Base-by-base conservation (phyloP, 805 yeast genomes). In the Wickerhamomyces xylosicus region DNA sequence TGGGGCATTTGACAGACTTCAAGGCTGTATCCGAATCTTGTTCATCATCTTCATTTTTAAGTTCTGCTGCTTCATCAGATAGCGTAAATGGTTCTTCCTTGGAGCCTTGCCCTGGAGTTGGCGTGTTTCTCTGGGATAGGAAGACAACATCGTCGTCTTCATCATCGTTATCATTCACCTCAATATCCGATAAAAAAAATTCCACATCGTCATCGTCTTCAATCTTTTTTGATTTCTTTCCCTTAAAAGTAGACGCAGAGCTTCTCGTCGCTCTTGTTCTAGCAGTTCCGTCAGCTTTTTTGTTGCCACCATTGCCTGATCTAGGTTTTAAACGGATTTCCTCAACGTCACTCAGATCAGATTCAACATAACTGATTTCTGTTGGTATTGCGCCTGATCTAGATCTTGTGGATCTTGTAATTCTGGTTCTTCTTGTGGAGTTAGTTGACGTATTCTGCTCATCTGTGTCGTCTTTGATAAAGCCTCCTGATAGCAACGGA, bases 11-110 rank as follows among this genome's bases (percentile, higher is more conserved):
- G 41, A 31, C 48, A 6, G 19, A 31, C 8, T 49, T 42, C 33
- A 63, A 38, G 3, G 68, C 64, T 2, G 42, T 39, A 31, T 53
- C 59, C 7, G 49, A 45, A 14, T 48, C 52, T 28, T 54, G 45
- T 43, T 48, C 50, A 41, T 48, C 41, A 28, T 42, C n/a, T n/a
- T n/a, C n/a, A n/a, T n/a, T 48, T n/a, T 42, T 36, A 14, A 43
- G 38, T 17, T 46, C 49, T 13, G 38, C 41, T 3, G 41, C 47
- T n/a, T n/a, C 18, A 10, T 45, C 50, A 11, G 48, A 46, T 11
- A 46, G 15, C 10, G 43, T 35, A 21, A 48, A 39, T 7, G 49
- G 54, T 27, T 43, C 49, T 19, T 38, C 42, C 18, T 22, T 14
- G 19, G 50, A 37, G 6, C 53, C 48, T 13, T 10, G 17, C 27